phyloP scores from a whole-genome alignment of 305 asterid genomes.

The Stenogyne calaminthoides region DNA sequence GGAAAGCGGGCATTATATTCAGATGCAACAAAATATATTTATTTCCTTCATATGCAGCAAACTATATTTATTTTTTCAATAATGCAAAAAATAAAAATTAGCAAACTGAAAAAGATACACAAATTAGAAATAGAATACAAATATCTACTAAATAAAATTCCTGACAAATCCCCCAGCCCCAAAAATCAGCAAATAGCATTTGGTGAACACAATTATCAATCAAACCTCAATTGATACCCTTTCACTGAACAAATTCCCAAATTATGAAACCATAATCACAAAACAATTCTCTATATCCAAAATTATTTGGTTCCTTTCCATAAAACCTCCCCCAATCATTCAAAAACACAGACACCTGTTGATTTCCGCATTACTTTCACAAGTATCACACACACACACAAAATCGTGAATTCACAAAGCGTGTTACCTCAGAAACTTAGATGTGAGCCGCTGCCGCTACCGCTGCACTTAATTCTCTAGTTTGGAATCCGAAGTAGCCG shows the following conservation, averaged over 20 bases:
- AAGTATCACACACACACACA: not conserved
- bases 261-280: not conserved
- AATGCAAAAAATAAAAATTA: not conserved
- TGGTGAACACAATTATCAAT: not conserved
- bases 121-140: slow-evolving; percentile 1
- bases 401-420: slow-evolving; percentile 1
- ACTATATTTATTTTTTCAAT: not conserved
- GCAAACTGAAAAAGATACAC: slow-evolving; percentile 1
- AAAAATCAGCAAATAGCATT: slow-evolving; percentile 1
- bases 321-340: slow-evolving; percentile 8
- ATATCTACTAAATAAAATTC: not conserved
- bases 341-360: not conserved
- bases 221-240: slow-evolving; percentile 13
- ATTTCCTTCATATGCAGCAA: slow-evolving; percentile 20
- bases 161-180: not conserved
- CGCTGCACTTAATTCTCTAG: slow-evolving; percentile 33
- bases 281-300: not conserved
- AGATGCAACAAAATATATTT: no score
- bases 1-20: not conserved
- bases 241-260: slow-evolving; percentile 18
- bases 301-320: not conserved
- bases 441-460: slow-evolving; percentile 34
- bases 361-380: slow-evolving; percentile 1
- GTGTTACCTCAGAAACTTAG: slow-evolving; percentile 38
- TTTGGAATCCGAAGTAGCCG: no score